Conservation (phyloP, 2,329 filamentous ascomycete genomes). For the Xylaria hypoxylon region DNA sequence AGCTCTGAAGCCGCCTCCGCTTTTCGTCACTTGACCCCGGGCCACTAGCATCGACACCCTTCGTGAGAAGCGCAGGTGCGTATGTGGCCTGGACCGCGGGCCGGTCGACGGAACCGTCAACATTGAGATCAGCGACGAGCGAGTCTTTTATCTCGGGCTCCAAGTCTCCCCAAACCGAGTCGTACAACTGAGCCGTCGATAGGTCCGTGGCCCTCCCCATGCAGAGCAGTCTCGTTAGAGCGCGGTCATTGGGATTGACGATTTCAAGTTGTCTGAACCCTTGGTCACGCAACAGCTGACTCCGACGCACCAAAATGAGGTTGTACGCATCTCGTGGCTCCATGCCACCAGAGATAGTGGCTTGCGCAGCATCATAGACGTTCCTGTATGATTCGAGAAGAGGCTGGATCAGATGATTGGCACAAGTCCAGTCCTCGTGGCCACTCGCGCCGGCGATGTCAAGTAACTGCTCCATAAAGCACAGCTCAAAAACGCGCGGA, state of each 20-base stretch:
- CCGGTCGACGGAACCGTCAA: slow-evolving; percentile 51
- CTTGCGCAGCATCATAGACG: slow-evolving; percentile 47
- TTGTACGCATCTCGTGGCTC: slow-evolving; percentile 51
- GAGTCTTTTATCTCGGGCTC: slow-evolving; percentile 36
- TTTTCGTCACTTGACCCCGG: slow-evolving; percentile 39
- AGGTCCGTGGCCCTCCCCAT: slow-evolving; percentile 52
- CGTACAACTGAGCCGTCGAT: slow-evolving; percentile 50
- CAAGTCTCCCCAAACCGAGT: slow-evolving; percentile 45
- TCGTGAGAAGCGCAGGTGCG: slow-evolving; percentile 52
- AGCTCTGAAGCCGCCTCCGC: slow-evolving; percentile 42
- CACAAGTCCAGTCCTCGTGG: slow-evolving; percentile 51
- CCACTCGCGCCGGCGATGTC: slow-evolving; percentile 55
- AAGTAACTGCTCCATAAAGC: slow-evolving; percentile 54
- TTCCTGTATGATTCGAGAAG: slow-evolving; percentile 51
- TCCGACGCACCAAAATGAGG: slow-evolving; percentile 49
- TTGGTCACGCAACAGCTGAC: slow-evolving; percentile 44
- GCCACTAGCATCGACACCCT: slow-evolving; percentile 45
- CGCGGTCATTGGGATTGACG: slow-evolving; percentile 46
- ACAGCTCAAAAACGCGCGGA: slow-evolving; percentile 50
- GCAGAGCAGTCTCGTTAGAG: slow-evolving; percentile 52
- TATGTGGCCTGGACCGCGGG: slow-evolving; percentile 55
- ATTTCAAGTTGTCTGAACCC: slow-evolving; percentile 49
- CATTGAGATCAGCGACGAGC: slow-evolving; percentile 50
- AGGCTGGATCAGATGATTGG: slow-evolving; percentile 50
- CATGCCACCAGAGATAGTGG: slow-evolving; percentile 45